phyloP scores from a whole-genome alignment of 2,329 filamentous ascomycete species.

The Bipolaris cookei region DNA sequence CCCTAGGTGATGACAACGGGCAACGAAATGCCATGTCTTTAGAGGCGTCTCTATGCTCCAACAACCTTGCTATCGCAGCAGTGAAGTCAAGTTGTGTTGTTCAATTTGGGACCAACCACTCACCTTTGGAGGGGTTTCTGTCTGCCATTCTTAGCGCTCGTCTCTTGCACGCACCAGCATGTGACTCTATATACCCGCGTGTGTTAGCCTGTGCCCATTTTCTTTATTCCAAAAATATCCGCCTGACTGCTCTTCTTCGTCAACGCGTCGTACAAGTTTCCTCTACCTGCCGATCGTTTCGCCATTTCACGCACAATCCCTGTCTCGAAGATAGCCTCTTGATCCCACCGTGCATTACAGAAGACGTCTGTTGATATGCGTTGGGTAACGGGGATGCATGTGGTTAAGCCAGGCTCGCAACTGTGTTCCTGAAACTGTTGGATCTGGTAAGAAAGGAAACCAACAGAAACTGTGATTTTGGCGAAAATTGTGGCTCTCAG shows the following conservation, averaged over 20 bases:
- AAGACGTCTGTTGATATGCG: background rate
- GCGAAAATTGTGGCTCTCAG: background rate
- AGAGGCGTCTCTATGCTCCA: background rate
- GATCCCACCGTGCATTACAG: background rate
- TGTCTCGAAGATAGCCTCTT: background rate
- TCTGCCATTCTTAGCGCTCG: background rate
- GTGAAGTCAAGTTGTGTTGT: background rate
- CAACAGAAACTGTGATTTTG: no score
- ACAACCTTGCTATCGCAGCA: background rate
- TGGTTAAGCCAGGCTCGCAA: background rate
- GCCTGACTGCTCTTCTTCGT: background rate
- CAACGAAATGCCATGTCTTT: background rate
- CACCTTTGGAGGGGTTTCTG: background rate
- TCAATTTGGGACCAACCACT: background rate
- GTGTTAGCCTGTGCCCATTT: background rate
- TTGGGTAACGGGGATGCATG: no score
- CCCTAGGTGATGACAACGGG: slow-evolving; percentile 2
- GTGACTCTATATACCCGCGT: background rate
- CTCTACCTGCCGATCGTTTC: background rate
- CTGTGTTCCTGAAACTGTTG: background rate
- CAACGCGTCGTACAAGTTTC: background rate
- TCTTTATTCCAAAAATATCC: background rate
- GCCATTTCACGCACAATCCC: background rate
- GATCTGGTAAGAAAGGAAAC: no score
- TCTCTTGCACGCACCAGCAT: no score